These are phyloP conservation scores for Bremia lactucae DNA, from an alignment of 352 stramenopile genomes.

Conservation along the genomic window DNA sequence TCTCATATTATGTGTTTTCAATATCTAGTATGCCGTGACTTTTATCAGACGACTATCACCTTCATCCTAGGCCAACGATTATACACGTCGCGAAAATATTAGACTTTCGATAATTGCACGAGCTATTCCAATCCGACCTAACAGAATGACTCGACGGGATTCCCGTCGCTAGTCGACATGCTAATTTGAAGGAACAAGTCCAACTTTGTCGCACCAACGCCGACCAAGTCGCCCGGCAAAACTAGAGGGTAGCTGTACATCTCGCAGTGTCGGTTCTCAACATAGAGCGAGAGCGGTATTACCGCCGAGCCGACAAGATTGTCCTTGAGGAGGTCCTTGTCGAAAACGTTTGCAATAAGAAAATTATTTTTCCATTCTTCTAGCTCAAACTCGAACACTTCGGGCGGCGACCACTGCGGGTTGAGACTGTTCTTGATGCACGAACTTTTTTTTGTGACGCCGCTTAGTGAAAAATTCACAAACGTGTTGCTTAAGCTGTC, in stretches of 20 bases:
- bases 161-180: constrained; percentile 37
- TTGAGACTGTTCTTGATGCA: constrained; percentile 54
- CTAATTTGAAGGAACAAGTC: constrained; percentile 59
- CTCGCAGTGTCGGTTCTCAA: constrained; percentile 41
- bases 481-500: constrained; percentile 71
- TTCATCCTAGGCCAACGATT: too few relatives aligned
- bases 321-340: constrained; percentile 63
- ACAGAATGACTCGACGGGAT: constrained; percentile 36
- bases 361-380: constrained; percentile 53
- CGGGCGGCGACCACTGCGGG: constrained; percentile 52
- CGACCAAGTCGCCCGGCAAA: constrained; percentile 42
- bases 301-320: constrained; percentile 64
- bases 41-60: too few relatives aligned
- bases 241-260: constrained; percentile 68
- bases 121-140: constrained; percentile 2
- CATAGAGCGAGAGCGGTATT: constrained; percentile 52
- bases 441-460: constrained; percentile 49
- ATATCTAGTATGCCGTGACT: too few relatives aligned
- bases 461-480: constrained; percentile 48
- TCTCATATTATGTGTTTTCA: too few relatives aligned
- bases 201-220: constrained; percentile 31
- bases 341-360: constrained; percentile 53
- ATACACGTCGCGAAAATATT: too few relatives aligned
- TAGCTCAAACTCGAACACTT: constrained; percentile 67
- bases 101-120: background rate